Base-by-base conservation (phyloP, 2,329 filamentous ascomycete genomes). In the Tolypocladium nubicola region DNA sequence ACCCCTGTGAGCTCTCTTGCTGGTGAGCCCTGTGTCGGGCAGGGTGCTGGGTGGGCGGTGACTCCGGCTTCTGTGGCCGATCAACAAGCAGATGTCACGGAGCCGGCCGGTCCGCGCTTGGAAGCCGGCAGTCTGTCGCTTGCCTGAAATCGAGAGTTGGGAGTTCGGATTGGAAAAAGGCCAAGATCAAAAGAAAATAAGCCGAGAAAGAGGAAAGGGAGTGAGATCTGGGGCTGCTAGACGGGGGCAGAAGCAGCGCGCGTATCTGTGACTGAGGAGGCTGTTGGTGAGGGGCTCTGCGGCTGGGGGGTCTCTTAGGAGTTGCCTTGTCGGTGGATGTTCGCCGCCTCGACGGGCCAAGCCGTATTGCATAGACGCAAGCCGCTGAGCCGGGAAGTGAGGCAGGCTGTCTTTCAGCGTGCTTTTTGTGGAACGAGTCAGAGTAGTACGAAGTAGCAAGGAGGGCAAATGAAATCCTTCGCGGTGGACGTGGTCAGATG, bases 391-490 rank as follows among this genome's bases (percentile, higher is more conserved):
- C 54, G 38, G 55, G 56, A 7, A 47, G 53, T 45, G 43, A 59
- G 53, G 49, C 52, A 59, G 53, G 52, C 57, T 54, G 56, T 50
- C 55, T 40, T 56, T 56, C 56, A 61, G 52, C 56, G 23, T 13
- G 49, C 14, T 30, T 6, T 40, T 54, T 35, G n/a, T 47, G 13
- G 21, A 33, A 40, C 56, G 50, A 39, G 41, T 13, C 52, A 53
- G 30, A 40, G 14, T 35, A 54, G 26, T 30, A 30, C 26, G 56
- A 50, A 30, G 52, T 41, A 40, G 30, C 30, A 8, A n/a, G 35
- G 23, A 39, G 30, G 52, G 40, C 38, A 21, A 19, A 33, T 5
- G 14, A 19, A n/a, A 56, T 52, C 54, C 45, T 50, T 40, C 47
- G 54, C 21, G 3, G 37, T 16, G 21, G n/a, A 52, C n/a, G 55